These are phyloP conservation scores for Tinospora cordifolia DNA, from an alignment of 164 flowering plant species.

Conservation along the genomic window DNA sequence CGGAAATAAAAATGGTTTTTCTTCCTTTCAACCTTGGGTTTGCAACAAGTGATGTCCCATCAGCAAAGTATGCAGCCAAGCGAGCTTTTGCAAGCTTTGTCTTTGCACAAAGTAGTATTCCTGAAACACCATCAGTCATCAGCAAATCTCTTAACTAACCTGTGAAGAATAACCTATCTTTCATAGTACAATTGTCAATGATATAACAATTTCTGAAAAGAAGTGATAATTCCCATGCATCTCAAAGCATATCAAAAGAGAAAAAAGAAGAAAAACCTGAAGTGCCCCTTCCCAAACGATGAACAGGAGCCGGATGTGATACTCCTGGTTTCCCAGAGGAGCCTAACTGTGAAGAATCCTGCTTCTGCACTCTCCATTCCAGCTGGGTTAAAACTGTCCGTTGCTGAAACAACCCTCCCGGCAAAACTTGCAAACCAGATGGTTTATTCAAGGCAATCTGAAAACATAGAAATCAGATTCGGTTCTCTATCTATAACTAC, in stretches of 20 bases:
- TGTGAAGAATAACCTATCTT: neutral
- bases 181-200: neutral
- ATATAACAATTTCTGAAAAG: neutral
- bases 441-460: constrained; percentile 93
- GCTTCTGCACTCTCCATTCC: constrained; percentile 42
- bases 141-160: too few species aligned
- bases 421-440: constrained; percentile 90
- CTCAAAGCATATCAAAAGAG: neutral
- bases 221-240: neutral
- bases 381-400: constrained; percentile 84
- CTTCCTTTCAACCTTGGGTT: constrained; percentile 33
- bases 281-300: constrained; percentile 93
- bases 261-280: constrained; percentile 46
- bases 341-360: constrained; percentile 17
- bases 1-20: neutral
- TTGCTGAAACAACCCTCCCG: constrained; percentile 94
- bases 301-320: constrained; percentile 75
- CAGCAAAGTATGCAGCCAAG: constrained; percentile 84
- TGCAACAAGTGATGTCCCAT: constrained; percentile 59
- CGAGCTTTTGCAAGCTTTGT: constrained; percentile 68
- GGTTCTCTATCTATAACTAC: neutral
- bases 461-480: neutral
- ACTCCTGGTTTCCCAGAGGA: constrained; percentile 7
- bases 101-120: constrained; percentile 91
- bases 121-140: constrained; percentile 24